These are phyloP conservation scores for Discostella stelligeroides DNA, from an alignment of 108 stramenopile species.

Conservation along the genomic window DNA sequence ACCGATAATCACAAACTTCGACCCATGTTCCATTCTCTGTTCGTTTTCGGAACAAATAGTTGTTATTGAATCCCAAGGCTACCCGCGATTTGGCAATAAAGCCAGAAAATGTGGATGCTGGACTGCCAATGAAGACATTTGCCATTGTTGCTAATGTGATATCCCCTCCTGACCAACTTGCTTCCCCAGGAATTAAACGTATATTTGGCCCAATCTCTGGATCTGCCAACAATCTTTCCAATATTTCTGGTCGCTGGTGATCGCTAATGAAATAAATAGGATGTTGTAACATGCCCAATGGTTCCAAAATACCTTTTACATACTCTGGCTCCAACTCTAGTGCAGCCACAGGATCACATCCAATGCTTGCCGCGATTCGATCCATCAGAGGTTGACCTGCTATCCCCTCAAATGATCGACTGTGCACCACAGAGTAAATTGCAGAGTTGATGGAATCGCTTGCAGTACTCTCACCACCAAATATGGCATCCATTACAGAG, in stretches of 20 bases:
- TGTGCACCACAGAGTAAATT: slow-evolving; percentile 33
- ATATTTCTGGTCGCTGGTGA: slow-evolving; percentile 9
- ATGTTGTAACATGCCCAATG: slow-evolving; percentile 18
- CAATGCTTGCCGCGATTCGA: neutral
- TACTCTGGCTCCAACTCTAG: slow-evolving; percentile 37
- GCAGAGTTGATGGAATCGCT: neutral
- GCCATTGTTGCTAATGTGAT: slow-evolving; percentile 24
- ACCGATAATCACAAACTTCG: slow-evolving; percentile 31
- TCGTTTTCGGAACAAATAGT: slow-evolving; percentile 34
- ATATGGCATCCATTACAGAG: slow-evolving; percentile 34
- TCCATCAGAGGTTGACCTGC: slow-evolving; percentile 13
- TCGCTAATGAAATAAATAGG: slow-evolving; percentile 16
- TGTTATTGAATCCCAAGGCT: slow-evolving; percentile 40
- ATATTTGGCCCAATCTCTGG: slow-evolving; percentile 28
- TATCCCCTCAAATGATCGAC: slow-evolving; percentile 24
- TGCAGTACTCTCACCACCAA: slow-evolving; percentile 18
- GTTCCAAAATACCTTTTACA: slow-evolving; percentile 25
- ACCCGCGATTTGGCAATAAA: slow-evolving; percentile 52
- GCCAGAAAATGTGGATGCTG: slow-evolving; percentile 36
- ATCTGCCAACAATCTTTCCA: slow-evolving; percentile 28
- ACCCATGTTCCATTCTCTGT: slow-evolving; percentile 24
- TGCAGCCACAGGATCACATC: slow-evolving; percentile 5
- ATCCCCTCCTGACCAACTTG: slow-evolving; percentile 26
- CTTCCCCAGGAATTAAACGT: slow-evolving; percentile 2
- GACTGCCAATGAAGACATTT: slow-evolving; percentile 35